Percentiles rank a stretch among this genome's conserved stretches.
phyloP scores from a whole-genome alignment of 2,329 filamentous ascomycete genomes.

The Aspergillus melleus region DNA sequence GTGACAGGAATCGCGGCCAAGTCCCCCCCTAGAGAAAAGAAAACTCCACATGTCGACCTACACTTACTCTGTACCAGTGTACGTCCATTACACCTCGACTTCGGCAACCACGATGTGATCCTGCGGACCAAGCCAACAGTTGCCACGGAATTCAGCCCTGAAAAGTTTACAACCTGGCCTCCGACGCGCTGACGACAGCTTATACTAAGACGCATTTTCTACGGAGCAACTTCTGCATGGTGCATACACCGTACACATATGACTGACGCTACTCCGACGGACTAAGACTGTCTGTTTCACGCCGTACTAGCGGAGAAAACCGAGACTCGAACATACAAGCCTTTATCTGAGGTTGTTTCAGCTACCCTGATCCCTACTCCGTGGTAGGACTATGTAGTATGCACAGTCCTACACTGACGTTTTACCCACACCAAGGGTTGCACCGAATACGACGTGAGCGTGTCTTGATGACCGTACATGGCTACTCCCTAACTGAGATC shows the following conservation, averaged over 20 bases:
- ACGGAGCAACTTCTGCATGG: not conserved
- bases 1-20: conserved; percentile 5
- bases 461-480: not conserved
- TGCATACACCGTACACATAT: not conserved
- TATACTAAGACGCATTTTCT: not conserved
- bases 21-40: conserved; percentile 8
- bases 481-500: not conserved
- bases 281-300: not conserved
- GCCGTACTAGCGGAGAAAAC: not conserved
- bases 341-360: not conserved
- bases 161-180: not conserved
- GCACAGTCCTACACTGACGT: not conserved
- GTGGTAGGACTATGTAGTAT: not conserved
- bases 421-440: not conserved
- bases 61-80: not conserved
- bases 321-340: not conserved
- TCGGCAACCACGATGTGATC: not conserved
- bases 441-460: not conserved
- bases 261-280: not conserved
- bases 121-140: not conserved
- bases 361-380: not conserved
- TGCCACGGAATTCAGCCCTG: not conserved
- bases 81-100: not conserved
- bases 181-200: not conserved
- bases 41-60: not conserved